A percentile compares a stretch with the other conserved stretches of the same genome.
phyloP scores from a whole-genome alignment of 75 land plant species.

The Pinus taeda region DNA sequence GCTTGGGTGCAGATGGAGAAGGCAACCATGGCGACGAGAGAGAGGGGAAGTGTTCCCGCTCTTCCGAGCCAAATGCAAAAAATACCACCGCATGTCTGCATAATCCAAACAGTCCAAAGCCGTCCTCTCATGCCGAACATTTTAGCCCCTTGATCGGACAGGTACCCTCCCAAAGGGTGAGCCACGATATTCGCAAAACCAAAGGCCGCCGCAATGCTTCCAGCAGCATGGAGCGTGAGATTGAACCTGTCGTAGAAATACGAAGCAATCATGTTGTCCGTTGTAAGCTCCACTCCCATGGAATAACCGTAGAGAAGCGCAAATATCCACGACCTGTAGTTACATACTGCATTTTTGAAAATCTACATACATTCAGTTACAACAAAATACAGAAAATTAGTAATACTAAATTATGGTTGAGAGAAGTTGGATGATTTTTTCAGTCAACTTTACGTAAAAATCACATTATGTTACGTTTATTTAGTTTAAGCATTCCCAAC shows the following conservation, averaged over 20 bases:
- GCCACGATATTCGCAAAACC: conserved; percentile 71
- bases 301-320: conserved; percentile 46
- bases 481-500: no score
- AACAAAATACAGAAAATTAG: no score
- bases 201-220: conserved; percentile 46
- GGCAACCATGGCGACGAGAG: conserved; percentile 58
- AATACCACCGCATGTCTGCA: conserved; percentile 72
- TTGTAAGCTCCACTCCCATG: conserved; percentile 72
- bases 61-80: conserved; percentile 67
- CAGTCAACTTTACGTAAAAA: no score
- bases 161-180: conserved; percentile 56
- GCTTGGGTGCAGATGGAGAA: conserved; percentile 79
- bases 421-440: no score
- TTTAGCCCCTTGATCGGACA: conserved; percentile 46
- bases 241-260: conserved; percentile 57
- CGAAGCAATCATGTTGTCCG: conserved; percentile 54
- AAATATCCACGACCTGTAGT: conserved; percentile 67
- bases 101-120: conserved; percentile 70
- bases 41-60: conserved; percentile 22
- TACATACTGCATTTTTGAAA: conserved; percentile 18
- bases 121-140: conserved; percentile 81
- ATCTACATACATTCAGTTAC: no score
- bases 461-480: no score
- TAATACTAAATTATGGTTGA: no score
- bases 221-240: conserved; percentile 34